Base-by-base conservation (phyloP, 2,329 filamentous ascomycete species). In the Aspergillaceae sp. region DNA sequence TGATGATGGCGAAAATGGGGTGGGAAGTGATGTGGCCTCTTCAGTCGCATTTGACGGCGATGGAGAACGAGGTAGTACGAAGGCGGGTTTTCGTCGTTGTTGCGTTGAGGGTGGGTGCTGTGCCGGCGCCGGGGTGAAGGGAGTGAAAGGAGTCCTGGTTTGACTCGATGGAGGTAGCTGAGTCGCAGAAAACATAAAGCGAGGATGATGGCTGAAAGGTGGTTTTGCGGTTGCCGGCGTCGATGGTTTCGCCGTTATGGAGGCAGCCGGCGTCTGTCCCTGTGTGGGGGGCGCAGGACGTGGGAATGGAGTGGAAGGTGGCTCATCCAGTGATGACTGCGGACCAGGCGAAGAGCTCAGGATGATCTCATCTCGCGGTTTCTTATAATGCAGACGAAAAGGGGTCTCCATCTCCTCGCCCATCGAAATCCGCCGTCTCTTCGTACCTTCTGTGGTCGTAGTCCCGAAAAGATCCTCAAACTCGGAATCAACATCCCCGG, bases 21-120 rank as follows among this genome's bases (percentile, higher is more conserved):
- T 58, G 4, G 58, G 57, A 1, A 62, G 54, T 8, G 47, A 36
- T 3, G 44, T 43, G 2, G 40, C 8, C 41, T 57, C 50, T 1
- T 61, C 56, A 3, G 48, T 45, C 10, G 47, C 42, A 2, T 43
- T 45, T 4, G 56, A 54, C 2, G 63, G 61, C 3, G 65, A 64
- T 3, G 64, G 65, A 0, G 64, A 66, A 33, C 58, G 59, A 3
- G 68, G 68, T 3, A 70, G 51, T 7, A 69, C 56, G 44, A 71
- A 70, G 6, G 51, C 48, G 3, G 65, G 65, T 48, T 65, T 68
- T 26, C 56, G 58, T 42, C 53, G 54, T 37, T 55, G 49, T 3
- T 51, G 50, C 1, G 50, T 48, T 4, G 55, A 53, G 8, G 51
- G 32, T 4, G 26, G 36, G 6, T 6, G n/a, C 40, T 56, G 51